Evolutionary conservation across 805 yeast species (phyloP).

Genomic region (Nematodospora valgi): DNA sequence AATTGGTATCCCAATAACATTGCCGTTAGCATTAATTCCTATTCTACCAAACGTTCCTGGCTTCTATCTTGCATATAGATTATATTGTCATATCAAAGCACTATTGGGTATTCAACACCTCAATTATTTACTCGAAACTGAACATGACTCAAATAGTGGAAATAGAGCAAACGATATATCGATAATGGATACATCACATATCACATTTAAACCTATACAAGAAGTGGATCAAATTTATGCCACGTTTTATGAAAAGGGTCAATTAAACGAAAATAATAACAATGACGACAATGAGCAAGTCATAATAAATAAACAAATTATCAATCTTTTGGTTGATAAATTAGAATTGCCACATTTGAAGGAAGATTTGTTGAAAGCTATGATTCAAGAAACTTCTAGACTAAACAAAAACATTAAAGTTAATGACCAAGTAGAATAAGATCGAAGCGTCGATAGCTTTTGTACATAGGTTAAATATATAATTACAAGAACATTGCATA

Average conservation of each 20-base stretch:
- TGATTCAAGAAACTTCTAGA: slow-evolving; percentile 48
- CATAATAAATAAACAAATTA: slow-evolving; percentile 43
- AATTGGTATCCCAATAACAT: slow-evolving; percentile 66
- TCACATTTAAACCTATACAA: slow-evolving; percentile 15
- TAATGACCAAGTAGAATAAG: slow-evolving; percentile 16
- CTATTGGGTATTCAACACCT: slow-evolving; percentile 70
- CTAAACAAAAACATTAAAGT: slow-evolving; percentile 16
- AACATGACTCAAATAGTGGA: slow-evolving; percentile 2
- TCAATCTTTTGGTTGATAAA: slow-evolving; percentile 42
- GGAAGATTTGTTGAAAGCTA: slow-evolving; percentile 47
- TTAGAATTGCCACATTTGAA: slow-evolving; percentile 45
- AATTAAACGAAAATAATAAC: slow-evolving; percentile 1
- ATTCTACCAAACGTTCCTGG: slow-evolving; percentile 93
- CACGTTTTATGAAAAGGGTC: too few relatives aligned
- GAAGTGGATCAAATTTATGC: slow-evolving; percentile 18
- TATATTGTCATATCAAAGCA: slow-evolving; percentile 83
- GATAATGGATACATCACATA: slow-evolving; percentile 18
- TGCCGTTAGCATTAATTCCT: slow-evolving; percentile 80
- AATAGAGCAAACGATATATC: slow-evolving; percentile 6
- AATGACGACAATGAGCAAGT: slow-evolving; percentile 25
- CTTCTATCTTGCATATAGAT: slow-evolving; percentile 74
- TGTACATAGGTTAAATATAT: slow-evolving; percentile 1
- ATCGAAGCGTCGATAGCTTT: background rate
- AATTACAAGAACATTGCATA: too few relatives aligned
- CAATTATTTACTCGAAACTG: slow-evolving; percentile 45